phyloP scores from a whole-genome alignment of 1,139 yeast genomes.

The Meyerozyma smithsonii region DNA sequence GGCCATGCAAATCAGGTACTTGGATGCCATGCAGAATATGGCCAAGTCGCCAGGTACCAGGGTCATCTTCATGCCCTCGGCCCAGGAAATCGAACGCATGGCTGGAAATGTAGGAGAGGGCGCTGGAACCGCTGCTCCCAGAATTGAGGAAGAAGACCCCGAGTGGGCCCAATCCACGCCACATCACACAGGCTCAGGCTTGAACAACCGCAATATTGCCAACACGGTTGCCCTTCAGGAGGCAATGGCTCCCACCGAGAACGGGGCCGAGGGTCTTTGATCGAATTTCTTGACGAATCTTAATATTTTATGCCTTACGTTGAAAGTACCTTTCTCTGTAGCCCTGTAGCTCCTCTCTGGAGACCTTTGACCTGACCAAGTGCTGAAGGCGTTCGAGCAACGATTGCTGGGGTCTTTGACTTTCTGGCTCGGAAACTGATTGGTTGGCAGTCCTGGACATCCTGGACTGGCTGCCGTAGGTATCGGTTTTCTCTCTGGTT shows the following conservation, averaged over 20 bases:
- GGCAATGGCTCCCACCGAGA: slow-evolving; percentile 8
- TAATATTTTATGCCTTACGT: background rate
- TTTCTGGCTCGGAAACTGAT: background rate
- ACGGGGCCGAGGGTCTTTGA: background rate
- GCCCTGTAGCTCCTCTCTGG: background rate
- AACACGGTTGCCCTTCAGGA: slow-evolving; percentile 17
- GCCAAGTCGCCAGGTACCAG: slow-evolving; percentile 57
- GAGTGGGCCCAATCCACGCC: slow-evolving; percentile 13
- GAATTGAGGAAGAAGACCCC: slow-evolving; percentile 13
- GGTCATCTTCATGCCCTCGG: slow-evolving; percentile 71
- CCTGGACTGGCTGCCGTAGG: background rate
- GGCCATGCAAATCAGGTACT: slow-evolving; percentile 75
- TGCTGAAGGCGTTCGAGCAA: background rate
- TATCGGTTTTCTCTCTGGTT: background rate
- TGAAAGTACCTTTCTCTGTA: slow-evolving; percentile 6
- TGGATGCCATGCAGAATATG: slow-evolving; percentile 78
- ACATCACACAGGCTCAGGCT: slow-evolving; percentile 7
- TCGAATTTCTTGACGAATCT: background rate
- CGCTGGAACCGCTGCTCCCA: slow-evolving; percentile 3
- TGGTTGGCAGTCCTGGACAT: background rate
- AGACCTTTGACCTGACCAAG: slow-evolving; percentile 2
- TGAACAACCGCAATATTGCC: slow-evolving; percentile 8
- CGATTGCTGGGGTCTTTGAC: background rate
- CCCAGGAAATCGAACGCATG: slow-evolving; percentile 38
- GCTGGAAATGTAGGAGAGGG: slow-evolving; percentile 12